These are phyloP conservation scores for Aureobasidium uvarum DNA, from an alignment of 2,329 filamentous ascomycete genomes.

Conservation along the genomic window DNA sequence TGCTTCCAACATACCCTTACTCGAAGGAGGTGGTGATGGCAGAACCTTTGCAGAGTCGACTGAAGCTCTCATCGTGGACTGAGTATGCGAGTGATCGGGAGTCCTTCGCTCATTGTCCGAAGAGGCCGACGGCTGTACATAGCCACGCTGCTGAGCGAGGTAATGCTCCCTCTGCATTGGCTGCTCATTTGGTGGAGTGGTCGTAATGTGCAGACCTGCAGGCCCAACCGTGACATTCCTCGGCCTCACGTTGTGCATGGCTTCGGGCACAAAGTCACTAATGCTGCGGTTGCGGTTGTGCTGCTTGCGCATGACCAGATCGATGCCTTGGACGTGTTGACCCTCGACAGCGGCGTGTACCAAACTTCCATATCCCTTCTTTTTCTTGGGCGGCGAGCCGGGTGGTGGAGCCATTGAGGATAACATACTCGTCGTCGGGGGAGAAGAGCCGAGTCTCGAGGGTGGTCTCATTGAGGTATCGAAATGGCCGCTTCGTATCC, in stretches of 20 bases:
- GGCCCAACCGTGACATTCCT: slow-evolving; percentile 71
- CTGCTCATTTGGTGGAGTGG: slow-evolving; percentile 52
- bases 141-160: slow-evolving; percentile 72
- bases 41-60: slow-evolving; percentile 35
- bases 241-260: slow-evolving; percentile 62
- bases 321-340: background rate
- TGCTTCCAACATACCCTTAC: slow-evolving; percentile 57
- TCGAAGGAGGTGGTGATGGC: slow-evolving; percentile 80
- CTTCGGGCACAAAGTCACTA: slow-evolving; percentile 82
- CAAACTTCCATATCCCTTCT: slow-evolving; percentile 49
- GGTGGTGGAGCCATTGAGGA: slow-evolving; percentile 31
- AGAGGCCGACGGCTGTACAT: slow-evolving; percentile 51
- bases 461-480: slow-evolving; percentile 24
- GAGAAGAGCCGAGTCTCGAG: slow-evolving; percentile 39
- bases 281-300: slow-evolving; percentile 77
- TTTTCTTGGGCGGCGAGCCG: slow-evolving; percentile 42
- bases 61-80: slow-evolving; percentile 41
- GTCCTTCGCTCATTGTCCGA: slow-evolving; percentile 4
- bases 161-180: slow-evolving; percentile 74
- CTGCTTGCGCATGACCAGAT: slow-evolving; percentile 3
- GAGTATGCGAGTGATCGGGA: slow-evolving; percentile 45
- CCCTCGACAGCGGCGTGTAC: slow-evolving; percentile 44
- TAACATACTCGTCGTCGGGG: slow-evolving; percentile 33
- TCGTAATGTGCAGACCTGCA: slow-evolving; percentile 45
- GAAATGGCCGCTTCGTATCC: slow-evolving; percentile 39